These are phyloP conservation scores for Erucastrum elatum DNA, from an alignment of 345 rosid species.

Conservation along the genomic window DNA sequence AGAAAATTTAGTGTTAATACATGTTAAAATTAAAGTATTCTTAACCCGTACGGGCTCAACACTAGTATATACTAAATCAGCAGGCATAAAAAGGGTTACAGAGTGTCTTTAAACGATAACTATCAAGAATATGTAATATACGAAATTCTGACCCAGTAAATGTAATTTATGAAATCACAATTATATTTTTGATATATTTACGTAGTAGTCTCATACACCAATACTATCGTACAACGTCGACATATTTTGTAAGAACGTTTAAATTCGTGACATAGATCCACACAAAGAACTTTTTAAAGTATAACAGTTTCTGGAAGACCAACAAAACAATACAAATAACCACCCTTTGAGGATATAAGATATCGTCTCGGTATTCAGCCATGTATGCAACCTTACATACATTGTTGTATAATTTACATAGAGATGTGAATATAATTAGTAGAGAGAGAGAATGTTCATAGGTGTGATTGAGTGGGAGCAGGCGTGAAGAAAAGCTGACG, in stretches of 20 bases:
- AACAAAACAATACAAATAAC: not conserved
- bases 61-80: too few species aligned
- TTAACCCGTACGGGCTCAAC: too few species aligned
- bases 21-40: too few species aligned
- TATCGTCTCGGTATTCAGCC: too few species aligned
- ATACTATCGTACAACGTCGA: not conserved
- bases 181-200: not conserved
- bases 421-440: not conserved
- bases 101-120: too few species aligned
- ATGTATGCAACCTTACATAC: not conserved
- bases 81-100: too few species aligned
- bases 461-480: slow-evolving; percentile 49
- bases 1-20: too few species aligned
- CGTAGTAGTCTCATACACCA: not conserved
- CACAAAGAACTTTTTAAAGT: not conserved
- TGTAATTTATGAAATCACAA: not conserved
- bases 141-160: not conserved
- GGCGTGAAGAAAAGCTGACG: slow-evolving; percentile 80
- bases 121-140: not conserved
- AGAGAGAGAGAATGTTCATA: slow-evolving; percentile 29
- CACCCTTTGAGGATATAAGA: not conserved
- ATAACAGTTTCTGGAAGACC: not conserved
- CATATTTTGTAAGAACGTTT: not conserved
- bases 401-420: not conserved
- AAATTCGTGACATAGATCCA: not conserved